Evolutionary conservation across 2,329 filamentous ascomycete species (phyloP).

Genomic region (Fusarium anthophilum): DNA sequence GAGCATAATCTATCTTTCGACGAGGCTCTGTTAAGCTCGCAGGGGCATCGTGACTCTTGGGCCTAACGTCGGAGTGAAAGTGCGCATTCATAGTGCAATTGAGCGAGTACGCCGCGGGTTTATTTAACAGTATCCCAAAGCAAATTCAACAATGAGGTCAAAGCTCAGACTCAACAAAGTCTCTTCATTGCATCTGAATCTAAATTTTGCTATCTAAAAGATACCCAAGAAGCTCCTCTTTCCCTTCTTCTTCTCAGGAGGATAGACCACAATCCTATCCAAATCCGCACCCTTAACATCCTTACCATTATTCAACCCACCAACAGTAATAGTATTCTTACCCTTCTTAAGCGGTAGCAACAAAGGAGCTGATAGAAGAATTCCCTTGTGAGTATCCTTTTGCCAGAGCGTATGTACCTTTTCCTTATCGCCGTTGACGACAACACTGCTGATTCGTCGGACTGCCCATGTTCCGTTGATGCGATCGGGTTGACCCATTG

Average conservation of each 20-base stretch:
- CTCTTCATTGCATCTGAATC: background rate
- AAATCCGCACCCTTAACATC: conserved; percentile 67
- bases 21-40: fast-evolving
- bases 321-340: conserved; percentile 64
- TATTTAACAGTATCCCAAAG: fast-evolving
- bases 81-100: fast-evolving
- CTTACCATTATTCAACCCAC: conserved; percentile 65
- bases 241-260: conserved; percentile 53
- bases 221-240: conserved; percentile 7
- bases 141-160: background rate
- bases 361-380: conserved; percentile 67
- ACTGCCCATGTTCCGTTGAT: conserved; percentile 69
- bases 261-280: conserved; percentile 69
- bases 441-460: conserved; percentile 66
- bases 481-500: conserved; percentile 66
- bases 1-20: fast-evolving
- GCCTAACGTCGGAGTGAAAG: fast-evolving
- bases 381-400: conserved; percentile 64
- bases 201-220: background rate
- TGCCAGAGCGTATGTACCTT: conserved; percentile 61
- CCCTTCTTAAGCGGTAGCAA: conserved; percentile 63
- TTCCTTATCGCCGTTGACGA: conserved; percentile 60
- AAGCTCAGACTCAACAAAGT: fast-evolving
- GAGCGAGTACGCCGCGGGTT: fast-evolving
- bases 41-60: fast-evolving